Evolutionary conservation across 2,329 filamentous ascomycete species (phyloP).

Genomic region (Fusarium sp.): DNA sequence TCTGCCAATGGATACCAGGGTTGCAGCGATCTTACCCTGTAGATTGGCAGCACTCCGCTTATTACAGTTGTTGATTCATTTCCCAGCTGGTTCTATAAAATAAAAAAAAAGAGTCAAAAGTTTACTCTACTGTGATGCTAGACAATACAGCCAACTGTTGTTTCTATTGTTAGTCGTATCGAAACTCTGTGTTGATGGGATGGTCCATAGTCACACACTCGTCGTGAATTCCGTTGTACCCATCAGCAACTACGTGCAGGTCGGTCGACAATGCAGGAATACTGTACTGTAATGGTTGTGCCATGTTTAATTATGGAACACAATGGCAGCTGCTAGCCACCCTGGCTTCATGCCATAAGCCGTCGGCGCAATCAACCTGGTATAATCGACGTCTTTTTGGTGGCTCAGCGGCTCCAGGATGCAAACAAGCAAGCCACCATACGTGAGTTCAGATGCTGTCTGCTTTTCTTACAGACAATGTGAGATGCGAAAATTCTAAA

Average conservation of each 20-base stretch:
- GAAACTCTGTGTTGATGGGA: neutral
- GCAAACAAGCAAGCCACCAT: constrained; percentile 18
- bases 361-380: constrained; percentile 27
- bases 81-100: neutral
- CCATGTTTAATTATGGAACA: neutral
- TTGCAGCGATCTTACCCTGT: constrained; percentile 6
- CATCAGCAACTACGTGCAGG: neutral
- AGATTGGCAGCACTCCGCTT: neutral
- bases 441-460: neutral
- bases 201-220: neutral
- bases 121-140: neutral
- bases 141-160: neutral
- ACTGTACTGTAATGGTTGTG: neutral
- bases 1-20: neutral
- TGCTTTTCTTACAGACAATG: neutral
- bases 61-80: neutral
- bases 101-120: neutral
- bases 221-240: neutral
- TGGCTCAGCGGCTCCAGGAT: constrained; percentile 39
- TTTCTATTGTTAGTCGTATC: neutral
- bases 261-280: neutral
- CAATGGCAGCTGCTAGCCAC: neutral
- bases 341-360: neutral
- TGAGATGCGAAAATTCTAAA: neutral
- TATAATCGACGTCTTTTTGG: constrained; percentile 37